A percentile compares a stretch with the other conserved stretches of the same genome.
These are phyloP conservation scores for Colletotrichum lupini DNA, from an alignment of 2,329 filamentous ascomycete species.

Conservation along the genomic window DNA sequence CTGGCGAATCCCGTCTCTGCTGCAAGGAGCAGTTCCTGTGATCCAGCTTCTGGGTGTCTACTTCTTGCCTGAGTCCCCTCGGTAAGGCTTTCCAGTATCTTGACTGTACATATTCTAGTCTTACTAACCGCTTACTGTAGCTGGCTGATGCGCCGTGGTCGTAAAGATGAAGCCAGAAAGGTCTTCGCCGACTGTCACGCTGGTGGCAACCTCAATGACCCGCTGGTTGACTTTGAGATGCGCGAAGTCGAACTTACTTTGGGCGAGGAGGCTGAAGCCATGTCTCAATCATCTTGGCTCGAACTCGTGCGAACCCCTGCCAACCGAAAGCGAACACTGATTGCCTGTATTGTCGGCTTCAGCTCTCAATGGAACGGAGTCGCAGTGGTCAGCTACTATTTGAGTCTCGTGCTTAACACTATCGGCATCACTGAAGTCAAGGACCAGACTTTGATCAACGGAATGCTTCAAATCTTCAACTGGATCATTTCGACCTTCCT, in stretches of 20 bases:
- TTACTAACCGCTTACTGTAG: slow-evolving; percentile 41
- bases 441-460: slow-evolving; percentile 54
- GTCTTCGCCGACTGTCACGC: slow-evolving; percentile 65
- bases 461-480: slow-evolving; percentile 34
- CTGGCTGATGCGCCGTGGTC: slow-evolving; percentile 68
- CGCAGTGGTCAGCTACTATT: slow-evolving; percentile 53
- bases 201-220: slow-evolving; percentile 55
- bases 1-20: slow-evolving; percentile 40
- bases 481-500: slow-evolving; percentile 30
- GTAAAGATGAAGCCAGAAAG: slow-evolving; percentile 60
- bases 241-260: slow-evolving; percentile 53
- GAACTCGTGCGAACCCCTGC: slow-evolving; percentile 43
- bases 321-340: slow-evolving; percentile 42
- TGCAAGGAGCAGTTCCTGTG: slow-evolving; percentile 54
- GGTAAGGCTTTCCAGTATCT: not conserved
- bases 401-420: slow-evolving; percentile 45
- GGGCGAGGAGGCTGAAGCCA: slow-evolving; percentile 63
- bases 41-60: slow-evolving; percentile 19
- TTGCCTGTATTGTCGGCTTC: slow-evolving; percentile 41
- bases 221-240: slow-evolving; percentile 48
- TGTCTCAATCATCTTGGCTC: slow-evolving; percentile 44
- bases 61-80: slow-evolving; percentile 67
- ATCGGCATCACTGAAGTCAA: slow-evolving; percentile 46
- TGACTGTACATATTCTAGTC: not conserved
- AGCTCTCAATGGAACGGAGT: slow-evolving; percentile 44